Evolutionary conservation across 352 stramenopile genomes (phyloP), one percentile per base, ranked within the genome.

Genomic region (Phytophthora cryptogea): DNA sequence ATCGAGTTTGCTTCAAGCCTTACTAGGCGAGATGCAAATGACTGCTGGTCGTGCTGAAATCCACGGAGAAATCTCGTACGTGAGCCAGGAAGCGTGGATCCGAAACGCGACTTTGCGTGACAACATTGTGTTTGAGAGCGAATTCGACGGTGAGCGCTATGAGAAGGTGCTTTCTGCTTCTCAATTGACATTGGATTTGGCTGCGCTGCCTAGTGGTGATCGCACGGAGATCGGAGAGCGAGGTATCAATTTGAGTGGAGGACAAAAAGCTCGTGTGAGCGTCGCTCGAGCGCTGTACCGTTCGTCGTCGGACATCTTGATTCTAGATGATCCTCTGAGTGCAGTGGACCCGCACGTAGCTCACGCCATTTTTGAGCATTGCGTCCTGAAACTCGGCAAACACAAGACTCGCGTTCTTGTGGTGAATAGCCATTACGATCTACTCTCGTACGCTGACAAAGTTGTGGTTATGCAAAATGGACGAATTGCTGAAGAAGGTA

Each of bases 331-430:
- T 55, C 83, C 90, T 9, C 61, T 99, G 9, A 89, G 78, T 61
- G 94, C 95, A 7, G 89, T 99, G 1, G 96, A 99, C 64, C 87
- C 88, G 27, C 92, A 98, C 57, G 95, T 98, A 20, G 94, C 86
- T 6, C 86, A 91, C 52, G 83, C 94, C 61, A 68, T 98, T n/a
- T 98, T 98, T 61, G 43, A 91, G 5, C 54, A 97, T 23, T 96
- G 87, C 59, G 88, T 98, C 41, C 50, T 66, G 41, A 58, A 49
- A 9, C 66, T 97, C 13, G 66, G 70, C 8, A 37, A 79, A 11
- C 43, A 57, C 52, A 84, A 83, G 47, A 94, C 85, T 16, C 77
- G 96, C 1, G 42, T 98, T 28, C 73, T 98, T 17, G 94, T 97
- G 10, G 97, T 95, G 1, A 97, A 98, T 66, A 83, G 60, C 33